Percentiles rank a stretch among this genome's conserved stretches.
phyloP scores from a whole-genome alignment of 208 protist species.

The Leptomonas pyrrhocoris region DNA sequence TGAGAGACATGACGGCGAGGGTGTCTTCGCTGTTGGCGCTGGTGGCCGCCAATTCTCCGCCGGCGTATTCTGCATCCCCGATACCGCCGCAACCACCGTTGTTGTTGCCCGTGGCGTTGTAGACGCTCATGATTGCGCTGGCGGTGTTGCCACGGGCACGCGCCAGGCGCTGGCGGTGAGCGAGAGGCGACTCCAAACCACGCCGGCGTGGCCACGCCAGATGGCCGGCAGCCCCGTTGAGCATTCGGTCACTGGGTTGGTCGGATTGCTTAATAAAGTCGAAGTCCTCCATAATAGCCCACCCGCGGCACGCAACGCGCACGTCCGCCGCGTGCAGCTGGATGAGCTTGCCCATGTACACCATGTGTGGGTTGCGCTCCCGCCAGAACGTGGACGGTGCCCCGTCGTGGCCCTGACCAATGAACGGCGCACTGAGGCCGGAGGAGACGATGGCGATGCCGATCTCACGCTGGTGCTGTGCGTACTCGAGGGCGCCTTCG shows the following conservation, averaged over 20 bases:
- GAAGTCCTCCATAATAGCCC: constrained; percentile 49
- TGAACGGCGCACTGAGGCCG: constrained; percentile 7
- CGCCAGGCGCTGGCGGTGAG: constrained; percentile 7
- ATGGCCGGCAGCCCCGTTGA: background rate
- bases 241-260: constrained; percentile 10
- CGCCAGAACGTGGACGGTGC: constrained; percentile 20
- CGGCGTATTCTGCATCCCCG: background rate
- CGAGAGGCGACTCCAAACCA: constrained; percentile 7
- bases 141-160: background rate
- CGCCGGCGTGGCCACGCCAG: constrained; percentile 2
- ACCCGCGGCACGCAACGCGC: too few species aligned
- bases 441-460: constrained; percentile 35
- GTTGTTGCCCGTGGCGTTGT: background rate
- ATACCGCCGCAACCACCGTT: background rate
- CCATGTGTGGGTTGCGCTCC: constrained; percentile 42
- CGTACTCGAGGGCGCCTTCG: constrained; percentile 45
- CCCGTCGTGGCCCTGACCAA: constrained; percentile 2
- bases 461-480: constrained; percentile 49
- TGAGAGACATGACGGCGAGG: constrained; percentile 28
- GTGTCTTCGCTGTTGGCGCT: constrained; percentile 27
- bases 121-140: background rate
- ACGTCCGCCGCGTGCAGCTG: constrained; percentile 53
- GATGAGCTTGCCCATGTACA: constrained; percentile 44
- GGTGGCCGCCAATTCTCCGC: background rate
- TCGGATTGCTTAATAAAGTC: constrained; percentile 39